A percentile compares a stretch with the other conserved stretches of the same genome.
These are phyloP conservation scores for Raphanus sativus DNA, from an alignment of 345 rosid species.

Conservation along the genomic window DNA sequence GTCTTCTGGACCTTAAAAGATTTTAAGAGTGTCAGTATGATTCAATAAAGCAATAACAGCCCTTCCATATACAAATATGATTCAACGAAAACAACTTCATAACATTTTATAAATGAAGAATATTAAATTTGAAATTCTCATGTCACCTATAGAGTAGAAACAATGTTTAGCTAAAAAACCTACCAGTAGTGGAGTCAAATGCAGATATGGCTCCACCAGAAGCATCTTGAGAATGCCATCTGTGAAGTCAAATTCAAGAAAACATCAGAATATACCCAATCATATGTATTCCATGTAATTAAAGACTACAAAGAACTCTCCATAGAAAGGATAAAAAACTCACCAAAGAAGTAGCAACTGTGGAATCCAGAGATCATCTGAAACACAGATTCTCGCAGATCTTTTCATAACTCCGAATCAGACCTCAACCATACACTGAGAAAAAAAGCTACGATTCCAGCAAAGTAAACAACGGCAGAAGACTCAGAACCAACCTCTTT, in stretches of 20 bases:
- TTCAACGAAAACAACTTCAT: not conserved
- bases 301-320: not conserved
- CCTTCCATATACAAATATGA: not conserved
- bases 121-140: not conserved
- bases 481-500: constrained; percentile 37
- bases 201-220: constrained; percentile 59
- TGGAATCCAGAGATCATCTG: constrained; percentile 53
- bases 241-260: no score
- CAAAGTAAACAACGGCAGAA: constrained; percentile 49
- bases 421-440: constrained; percentile 60
- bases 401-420: constrained; percentile 43
- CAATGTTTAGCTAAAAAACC: constrained; percentile 33
- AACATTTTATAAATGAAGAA: not conserved
- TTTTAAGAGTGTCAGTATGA: constrained; percentile 11
- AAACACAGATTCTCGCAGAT: constrained; percentile 43
- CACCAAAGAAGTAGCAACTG: constrained; percentile 56
- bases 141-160: not conserved
- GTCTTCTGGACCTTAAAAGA: constrained; percentile 48
- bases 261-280: not conserved
- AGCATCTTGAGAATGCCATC: constrained; percentile 58
- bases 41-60: not conserved
- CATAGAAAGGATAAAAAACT: constrained; percentile 15
- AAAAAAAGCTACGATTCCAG: constrained; percentile 70
- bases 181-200: constrained; percentile 53
- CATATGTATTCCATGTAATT: not conserved